These are phyloP conservation scores for Toxicodendron radicans DNA, from an alignment of 345 rosid species.

Conservation along the genomic window DNA sequence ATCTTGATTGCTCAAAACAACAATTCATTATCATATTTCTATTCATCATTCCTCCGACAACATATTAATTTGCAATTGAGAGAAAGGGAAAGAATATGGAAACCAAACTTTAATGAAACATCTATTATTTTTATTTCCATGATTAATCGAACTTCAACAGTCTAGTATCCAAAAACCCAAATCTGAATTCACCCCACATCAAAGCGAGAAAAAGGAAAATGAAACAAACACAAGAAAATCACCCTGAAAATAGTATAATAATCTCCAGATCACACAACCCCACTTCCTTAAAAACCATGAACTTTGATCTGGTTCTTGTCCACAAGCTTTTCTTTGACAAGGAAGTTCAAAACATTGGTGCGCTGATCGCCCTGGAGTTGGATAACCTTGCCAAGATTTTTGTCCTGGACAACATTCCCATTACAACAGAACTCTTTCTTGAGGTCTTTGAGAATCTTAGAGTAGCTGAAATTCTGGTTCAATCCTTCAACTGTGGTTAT, in stretches of 20 bases:
- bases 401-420: conserved; percentile 86
- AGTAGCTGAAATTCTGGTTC: conserved; percentile 64
- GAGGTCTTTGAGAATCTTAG: conserved; percentile 74
- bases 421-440: conserved; percentile 87
- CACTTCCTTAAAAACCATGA: conserved; percentile 64
- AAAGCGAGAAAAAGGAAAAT: neutral
- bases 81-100: neutral
- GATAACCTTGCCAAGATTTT: conserved; percentile 79
- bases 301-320: conserved; percentile 80
- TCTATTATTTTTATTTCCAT: neutral
- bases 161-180: neutral
- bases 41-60: too few relatives aligned
- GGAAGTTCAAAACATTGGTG: conserved; percentile 71
- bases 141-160: neutral
- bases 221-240: neutral
- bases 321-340: conserved; percentile 56
- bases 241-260: neutral
- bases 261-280: neutral
- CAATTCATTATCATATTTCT: neutral
- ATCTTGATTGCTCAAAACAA: neutral
- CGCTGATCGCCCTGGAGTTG: conserved; percentile 98
- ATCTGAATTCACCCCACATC: neutral
- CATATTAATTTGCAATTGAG: neutral
- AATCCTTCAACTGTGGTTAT: conserved; percentile 76
- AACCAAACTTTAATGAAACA: neutral